These are phyloP conservation scores for Hypoxylon sp. DNA, from an alignment of 2,329 filamentous ascomycete genomes.

Conservation along the genomic window DNA sequence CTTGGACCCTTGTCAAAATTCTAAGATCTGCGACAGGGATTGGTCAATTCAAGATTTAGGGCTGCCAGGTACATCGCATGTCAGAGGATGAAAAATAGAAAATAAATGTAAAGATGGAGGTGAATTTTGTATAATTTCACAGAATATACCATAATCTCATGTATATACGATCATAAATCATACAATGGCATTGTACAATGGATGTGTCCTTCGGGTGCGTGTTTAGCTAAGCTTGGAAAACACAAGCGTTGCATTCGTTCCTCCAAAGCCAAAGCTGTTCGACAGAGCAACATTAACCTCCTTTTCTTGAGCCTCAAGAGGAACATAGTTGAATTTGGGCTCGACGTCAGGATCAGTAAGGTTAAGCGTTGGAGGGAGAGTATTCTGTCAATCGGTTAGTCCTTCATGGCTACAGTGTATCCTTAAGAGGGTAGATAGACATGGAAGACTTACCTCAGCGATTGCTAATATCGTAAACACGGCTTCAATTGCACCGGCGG, in stretches of 20 bases:
- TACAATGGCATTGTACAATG: background rate
- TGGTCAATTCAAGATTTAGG: background rate
- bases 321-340: constrained; percentile 86
- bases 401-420: constrained; percentile 8
- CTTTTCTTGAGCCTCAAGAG: constrained; percentile 73
- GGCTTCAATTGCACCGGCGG: constrained; percentile 89
- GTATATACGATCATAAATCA: background rate
- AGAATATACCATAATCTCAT: background rate
- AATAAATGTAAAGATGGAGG: background rate
- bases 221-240: constrained; percentile 58
- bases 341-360: constrained; percentile 70
- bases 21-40: constrained; percentile 30
- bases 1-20: constrained; percentile 20
- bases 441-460: constrained; percentile 67
- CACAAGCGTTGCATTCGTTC: constrained; percentile 90
- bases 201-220: background rate
- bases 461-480: constrained; percentile 84
- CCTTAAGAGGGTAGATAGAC: background rate
- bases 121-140: constrained; percentile 5
- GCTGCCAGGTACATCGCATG: too few relatives aligned
- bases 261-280: constrained; percentile 98
- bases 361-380: constrained; percentile 87
- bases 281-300: constrained; percentile 78
- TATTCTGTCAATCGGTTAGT: constrained; percentile 61
- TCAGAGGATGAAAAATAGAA: background rate